Conservation (phyloP, 805 yeast genomes). For the Saturnispora diversa region DNA sequence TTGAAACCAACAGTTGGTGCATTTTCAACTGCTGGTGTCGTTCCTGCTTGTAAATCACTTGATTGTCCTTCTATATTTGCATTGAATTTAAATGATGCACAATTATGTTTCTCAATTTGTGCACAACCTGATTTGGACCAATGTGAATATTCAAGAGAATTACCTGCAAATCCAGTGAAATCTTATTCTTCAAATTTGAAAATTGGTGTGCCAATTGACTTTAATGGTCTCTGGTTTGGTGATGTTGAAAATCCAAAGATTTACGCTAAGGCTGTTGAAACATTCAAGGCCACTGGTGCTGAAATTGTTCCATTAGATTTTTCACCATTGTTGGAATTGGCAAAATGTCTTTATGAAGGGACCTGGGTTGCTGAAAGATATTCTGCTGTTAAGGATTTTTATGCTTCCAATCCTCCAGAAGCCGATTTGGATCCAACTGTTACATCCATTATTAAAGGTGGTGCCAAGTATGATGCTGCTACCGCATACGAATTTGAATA, state of each 20-base stretch:
- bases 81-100: slow-evolving; percentile 74
- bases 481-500: slow-evolving; percentile 82
- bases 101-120: slow-evolving; percentile 59
- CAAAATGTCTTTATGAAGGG: slow-evolving; percentile 87
- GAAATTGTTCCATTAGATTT: slow-evolving; percentile 59
- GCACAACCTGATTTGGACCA: slow-evolving; percentile 58
- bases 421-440: slow-evolving; percentile 81
- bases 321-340: slow-evolving; percentile 67
- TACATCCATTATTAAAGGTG: slow-evolving; percentile 62
- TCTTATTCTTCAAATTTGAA: slow-evolving; percentile 52
- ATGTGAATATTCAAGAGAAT: slow-evolving; percentile 73
- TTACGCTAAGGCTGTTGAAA: slow-evolving; percentile 53
- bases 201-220: slow-evolving; percentile 67
- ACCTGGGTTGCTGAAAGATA: slow-evolving; percentile 98
- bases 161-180: slow-evolving; percentile 59
- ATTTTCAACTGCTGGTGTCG: slow-evolving; percentile 84
- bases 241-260: slow-evolving; percentile 70
- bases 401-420: slow-evolving; percentile 61
- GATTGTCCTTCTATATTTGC: slow-evolving; percentile 90
- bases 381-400: slow-evolving; percentile 69
- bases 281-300: slow-evolving; percentile 46
- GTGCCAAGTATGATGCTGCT: slow-evolving; percentile 71
- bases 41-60: slow-evolving; percentile 92
- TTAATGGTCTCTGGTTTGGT: slow-evolving; percentile 63
- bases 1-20: slow-evolving; percentile 88